phyloP scores from a whole-genome alignment of 2,329 filamentous ascomycete species.

The Fusarium napiforme region DNA sequence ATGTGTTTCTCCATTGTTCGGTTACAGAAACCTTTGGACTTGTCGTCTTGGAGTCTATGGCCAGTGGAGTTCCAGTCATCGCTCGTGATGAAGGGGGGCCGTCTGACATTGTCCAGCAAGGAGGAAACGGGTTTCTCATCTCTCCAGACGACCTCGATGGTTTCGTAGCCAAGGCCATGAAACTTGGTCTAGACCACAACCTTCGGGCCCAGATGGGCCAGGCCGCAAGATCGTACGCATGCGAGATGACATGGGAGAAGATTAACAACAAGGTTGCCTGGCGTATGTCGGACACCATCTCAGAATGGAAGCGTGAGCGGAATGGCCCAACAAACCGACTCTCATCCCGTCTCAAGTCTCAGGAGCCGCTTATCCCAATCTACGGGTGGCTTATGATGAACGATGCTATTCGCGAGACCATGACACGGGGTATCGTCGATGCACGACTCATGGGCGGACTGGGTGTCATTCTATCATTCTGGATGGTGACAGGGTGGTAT shows the following conservation, averaged over 20 bases:
- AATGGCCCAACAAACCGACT: constrained; percentile 19
- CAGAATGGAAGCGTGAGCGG: constrained; percentile 54
- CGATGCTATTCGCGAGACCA: constrained; percentile 50
- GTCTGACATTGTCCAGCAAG: constrained; percentile 72
- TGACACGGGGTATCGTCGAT: constrained; percentile 54
- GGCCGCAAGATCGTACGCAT: constrained; percentile 65
- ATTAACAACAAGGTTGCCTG: constrained; percentile 77
- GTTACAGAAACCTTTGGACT: constrained; percentile 78
- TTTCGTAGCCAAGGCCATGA: constrained; percentile 65
- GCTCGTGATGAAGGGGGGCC: constrained; percentile 77
- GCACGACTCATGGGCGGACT: constrained; percentile 58
- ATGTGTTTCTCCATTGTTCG: constrained; percentile 78
- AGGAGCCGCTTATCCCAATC: constrained; percentile 52
- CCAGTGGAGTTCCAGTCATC: constrained; percentile 74
- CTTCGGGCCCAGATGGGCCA: constrained; percentile 59
- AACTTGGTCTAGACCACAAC: constrained; percentile 58
- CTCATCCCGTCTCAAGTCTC: constrained; percentile 28
- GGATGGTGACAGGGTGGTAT: constrained; percentile 61
- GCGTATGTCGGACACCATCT: constrained; percentile 67
- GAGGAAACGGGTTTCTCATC: constrained; percentile 69
- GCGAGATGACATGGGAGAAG: constrained; percentile 75
- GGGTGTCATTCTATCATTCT: constrained; percentile 59
- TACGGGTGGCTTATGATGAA: constrained; percentile 59
- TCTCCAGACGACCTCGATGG: constrained; percentile 66
- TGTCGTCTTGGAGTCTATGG: constrained; percentile 77